Evolutionary conservation across 176 grass and related monocot species (phyloP).

Genomic region (Saccharum officinarum): DNA sequence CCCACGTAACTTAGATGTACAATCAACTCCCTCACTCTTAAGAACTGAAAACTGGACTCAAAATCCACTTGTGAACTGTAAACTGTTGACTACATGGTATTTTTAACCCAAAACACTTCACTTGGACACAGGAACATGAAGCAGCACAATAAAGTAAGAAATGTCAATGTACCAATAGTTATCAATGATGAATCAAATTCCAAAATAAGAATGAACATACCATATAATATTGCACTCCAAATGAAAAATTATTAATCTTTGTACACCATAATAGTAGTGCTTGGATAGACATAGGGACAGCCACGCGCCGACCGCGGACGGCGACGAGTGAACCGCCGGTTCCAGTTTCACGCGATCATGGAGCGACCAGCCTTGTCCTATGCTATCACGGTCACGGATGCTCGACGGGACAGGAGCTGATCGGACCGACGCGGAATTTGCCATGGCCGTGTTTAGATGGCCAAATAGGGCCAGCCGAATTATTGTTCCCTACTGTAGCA

Average conservation of each 20-base stretch:
- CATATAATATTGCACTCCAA: constrained; percentile 11
- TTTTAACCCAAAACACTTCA: constrained; percentile 11
- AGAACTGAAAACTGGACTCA: neutral
- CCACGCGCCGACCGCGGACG: too few relatives aligned
- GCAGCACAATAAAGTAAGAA: constrained; percentile 15
- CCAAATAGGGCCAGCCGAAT: too few relatives aligned
- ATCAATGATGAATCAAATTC: constrained; percentile 9
- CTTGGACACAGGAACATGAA: neutral
- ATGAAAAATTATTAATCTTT: neutral
- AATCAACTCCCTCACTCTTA: constrained; percentile 11
- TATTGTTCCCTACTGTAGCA: too few relatives aligned
- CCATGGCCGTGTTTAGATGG: too few relatives aligned
- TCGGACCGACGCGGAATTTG: too few relatives aligned
- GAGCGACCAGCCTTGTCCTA: too few relatives aligned
- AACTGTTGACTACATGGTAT: neutral
- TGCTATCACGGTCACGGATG: too few relatives aligned
- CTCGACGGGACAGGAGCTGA: too few relatives aligned
- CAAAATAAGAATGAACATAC: neutral
- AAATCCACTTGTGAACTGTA: neutral
- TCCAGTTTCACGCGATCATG: too few relatives aligned
- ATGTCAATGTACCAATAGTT: neutral
- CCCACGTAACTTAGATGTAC: neutral
- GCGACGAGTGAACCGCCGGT: too few relatives aligned
- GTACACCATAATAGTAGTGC: neutral
- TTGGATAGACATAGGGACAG: neutral